Evolutionary conservation across 2,329 filamentous ascomycete species (phyloP).

Genomic region (Bimuria novae-zelandiae): DNA sequence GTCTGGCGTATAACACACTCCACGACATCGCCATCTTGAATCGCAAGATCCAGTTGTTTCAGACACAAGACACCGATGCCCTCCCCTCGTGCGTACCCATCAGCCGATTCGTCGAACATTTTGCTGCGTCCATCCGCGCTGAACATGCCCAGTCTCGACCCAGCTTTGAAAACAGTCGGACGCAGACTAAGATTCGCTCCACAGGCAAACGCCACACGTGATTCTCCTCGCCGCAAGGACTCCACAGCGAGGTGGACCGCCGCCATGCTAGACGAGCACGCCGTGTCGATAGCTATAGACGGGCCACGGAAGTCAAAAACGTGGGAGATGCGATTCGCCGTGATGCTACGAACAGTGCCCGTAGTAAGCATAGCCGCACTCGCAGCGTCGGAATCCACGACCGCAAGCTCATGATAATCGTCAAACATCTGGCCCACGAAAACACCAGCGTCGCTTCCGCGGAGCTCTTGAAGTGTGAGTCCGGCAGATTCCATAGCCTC

Average conservation of each 20-base stretch:
- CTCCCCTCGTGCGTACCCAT: constrained; percentile 60
- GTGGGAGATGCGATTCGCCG: constrained; percentile 42
- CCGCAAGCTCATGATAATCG: constrained; percentile 20
- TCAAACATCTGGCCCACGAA: constrained; percentile 18
- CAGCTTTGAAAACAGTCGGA: constrained; percentile 17
- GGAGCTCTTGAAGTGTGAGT: constrained; percentile 13
- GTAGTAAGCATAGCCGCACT: constrained; percentile 18
- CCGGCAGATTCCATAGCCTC: constrained; percentile 20
- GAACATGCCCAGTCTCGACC: constrained; percentile 30
- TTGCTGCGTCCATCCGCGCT: constrained; percentile 26
- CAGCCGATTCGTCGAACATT: constrained; percentile 46
- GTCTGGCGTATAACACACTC: constrained; percentile 34
- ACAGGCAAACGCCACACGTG: constrained; percentile 17
- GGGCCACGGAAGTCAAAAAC: constrained; percentile 42
- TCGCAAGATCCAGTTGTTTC: constrained; percentile 52
- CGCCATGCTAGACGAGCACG: constrained; percentile 39
- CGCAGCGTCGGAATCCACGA: background rate
- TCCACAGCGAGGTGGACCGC: constrained; percentile 27
- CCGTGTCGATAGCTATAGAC: constrained; percentile 43
- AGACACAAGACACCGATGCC: constrained; percentile 55
- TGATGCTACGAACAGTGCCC: constrained; percentile 25
- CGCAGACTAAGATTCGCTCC: constrained; percentile 7
- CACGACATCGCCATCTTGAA: constrained; percentile 39
- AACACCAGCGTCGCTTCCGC: constrained; percentile 17
- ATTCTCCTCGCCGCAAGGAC: constrained; percentile 16